Evolutionary conservation across 257 asterid genomes (phyloP), one percentile per base, ranked within the genome.

Genomic region (Nicotiana paniculata): DNA sequence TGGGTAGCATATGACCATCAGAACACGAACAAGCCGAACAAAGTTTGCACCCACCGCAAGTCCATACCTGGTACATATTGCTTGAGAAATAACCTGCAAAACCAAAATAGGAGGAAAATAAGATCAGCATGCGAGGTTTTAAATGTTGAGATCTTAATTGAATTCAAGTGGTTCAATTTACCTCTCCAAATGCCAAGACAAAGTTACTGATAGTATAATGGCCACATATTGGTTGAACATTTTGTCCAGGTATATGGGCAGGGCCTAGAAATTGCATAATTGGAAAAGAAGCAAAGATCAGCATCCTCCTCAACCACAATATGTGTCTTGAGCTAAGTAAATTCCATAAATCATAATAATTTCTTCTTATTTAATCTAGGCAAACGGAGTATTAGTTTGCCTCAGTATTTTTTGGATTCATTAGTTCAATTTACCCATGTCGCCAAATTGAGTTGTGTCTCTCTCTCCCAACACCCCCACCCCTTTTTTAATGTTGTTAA

Each of bases 1-100:
- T 18, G 99, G 98, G 82, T 93, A 94, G 91, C 92, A 90, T 81
- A 93, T 46, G 51, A 94, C 46, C 98, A 96, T 92, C 81, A 96
- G 88, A 83, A 96, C 46, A 9, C 93, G 94, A 77, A 96, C 98
- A 58, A 94, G 97, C 97, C 98, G 94, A 77, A 92, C 89, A 61
- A 96, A 86, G 79, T 94, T 92, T 39, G 98, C 98, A 81, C 98
- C 99, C 37, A 96, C 96, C 33, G 98, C 95, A 86, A 96, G 98
- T 87, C 99, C 99, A 72, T 96, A 96, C 87, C 99, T 88, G 33
- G 98, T 92, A 86, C 99, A 96, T 87, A 94, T 93, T 63, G 99
- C 99, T 94, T 96, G 99, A 85, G 99, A 98, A 83, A 96, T 94
- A 84, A 96, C 98, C 98, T 96, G 90, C 64, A 39, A 85, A 77